Evolutionary conservation across 2,329 filamentous ascomycete species (phyloP).

Genomic region (Claviceps sp.): DNA sequence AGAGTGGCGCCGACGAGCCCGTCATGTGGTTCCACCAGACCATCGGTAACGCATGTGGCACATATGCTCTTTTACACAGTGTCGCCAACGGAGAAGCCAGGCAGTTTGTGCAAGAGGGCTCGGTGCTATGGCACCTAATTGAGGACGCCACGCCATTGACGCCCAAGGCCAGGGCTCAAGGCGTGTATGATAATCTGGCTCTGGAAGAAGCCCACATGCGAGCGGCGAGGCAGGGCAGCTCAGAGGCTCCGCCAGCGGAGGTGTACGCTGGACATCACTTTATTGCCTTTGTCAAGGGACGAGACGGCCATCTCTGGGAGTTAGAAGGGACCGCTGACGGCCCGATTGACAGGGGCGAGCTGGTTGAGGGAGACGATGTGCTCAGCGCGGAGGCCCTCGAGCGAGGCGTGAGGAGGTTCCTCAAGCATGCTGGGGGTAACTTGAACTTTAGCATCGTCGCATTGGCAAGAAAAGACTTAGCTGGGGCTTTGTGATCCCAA

Average conservation of each 20-base stretch:
- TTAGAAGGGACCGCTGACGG: constrained; percentile 64
- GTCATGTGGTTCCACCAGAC: constrained; percentile 79
- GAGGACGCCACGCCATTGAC: constrained; percentile 46
- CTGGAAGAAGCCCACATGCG: constrained; percentile 62
- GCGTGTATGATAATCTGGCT: constrained; percentile 57
- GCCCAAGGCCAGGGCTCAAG: constrained; percentile 47
- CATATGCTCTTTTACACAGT: constrained; percentile 64
- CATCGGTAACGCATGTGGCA: constrained; percentile 69
- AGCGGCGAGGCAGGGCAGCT: constrained; percentile 57
- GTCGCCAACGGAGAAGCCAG: constrained; percentile 55
- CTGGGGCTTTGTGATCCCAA: not conserved
- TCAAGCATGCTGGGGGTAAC: constrained; percentile 23
- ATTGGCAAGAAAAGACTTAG: constrained; percentile 13
- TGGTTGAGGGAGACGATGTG: constrained; percentile 45
- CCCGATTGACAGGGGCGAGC: constrained; percentile 50
- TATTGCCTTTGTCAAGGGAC: constrained; percentile 63
- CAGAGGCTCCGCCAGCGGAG: constrained; percentile 45
- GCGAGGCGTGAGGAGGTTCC: constrained; percentile 35
- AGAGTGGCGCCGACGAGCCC: constrained; percentile 36
- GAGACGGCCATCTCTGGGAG: constrained; percentile 59
- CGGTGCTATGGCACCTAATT: constrained; percentile 45
- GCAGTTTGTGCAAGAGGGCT: constrained; percentile 37
- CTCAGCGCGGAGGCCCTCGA: constrained; percentile 56
- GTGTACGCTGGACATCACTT: constrained; percentile 60
- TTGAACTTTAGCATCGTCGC: constrained; percentile 27